Base-by-base conservation (phyloP, 2,329 filamentous ascomycete genomes). In the Stagonosporopsis chrysanthemi region DNA sequence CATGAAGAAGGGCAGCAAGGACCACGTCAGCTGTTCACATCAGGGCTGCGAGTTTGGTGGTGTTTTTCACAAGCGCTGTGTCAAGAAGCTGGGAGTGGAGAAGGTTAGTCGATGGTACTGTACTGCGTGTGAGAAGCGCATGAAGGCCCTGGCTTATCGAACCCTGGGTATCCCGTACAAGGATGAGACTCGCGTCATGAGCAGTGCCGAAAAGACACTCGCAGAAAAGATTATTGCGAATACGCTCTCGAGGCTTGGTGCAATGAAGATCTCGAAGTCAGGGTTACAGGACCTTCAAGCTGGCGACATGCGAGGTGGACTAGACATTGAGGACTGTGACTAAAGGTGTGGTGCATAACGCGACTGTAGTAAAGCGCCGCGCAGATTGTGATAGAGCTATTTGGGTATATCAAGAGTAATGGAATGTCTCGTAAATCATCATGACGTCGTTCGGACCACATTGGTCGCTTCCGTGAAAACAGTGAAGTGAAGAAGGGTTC, bases 41-140 rank as follows among this genome's bases (percentile, higher is more conserved):
- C 29, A 31, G 2, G 38, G 62, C n/a, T 73, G 71, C 26, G 9
- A 47, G 0, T 56, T 61, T 8, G n/a, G 36, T 1, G 38, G 44
- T 17, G 5, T 58, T 35, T 72, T 72, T 44, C 71, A 72, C 53
- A 65, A 52, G 38, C 40, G 54, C 3, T 72, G 71, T 26, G 47
- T 71, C 35, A 60, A 62, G 54, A 54, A 65, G 15, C 40, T 67
- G 4, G 63, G 64, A 0, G n/a, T 56, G 5, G 58, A 64, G 4
- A 64, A 61, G 29, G 61, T 67, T 5, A 65, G 57, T 19, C 63
- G 55, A 22, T 71, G 69, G 69, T 71, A 68, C 38, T 73, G 70
- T 43, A 63, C 59, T 6, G 15, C 43, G 8, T 74, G 71, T 48
- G 54, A 64, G 44, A 17, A 55, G 15, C 9, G 59, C 41, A 68